Evolutionary conservation across 495 filamentous ascomycete genomes (phyloP), one percentile per base, ranked within the genome.

Genomic region (Pseudomonodictys pantanalensis): DNA sequence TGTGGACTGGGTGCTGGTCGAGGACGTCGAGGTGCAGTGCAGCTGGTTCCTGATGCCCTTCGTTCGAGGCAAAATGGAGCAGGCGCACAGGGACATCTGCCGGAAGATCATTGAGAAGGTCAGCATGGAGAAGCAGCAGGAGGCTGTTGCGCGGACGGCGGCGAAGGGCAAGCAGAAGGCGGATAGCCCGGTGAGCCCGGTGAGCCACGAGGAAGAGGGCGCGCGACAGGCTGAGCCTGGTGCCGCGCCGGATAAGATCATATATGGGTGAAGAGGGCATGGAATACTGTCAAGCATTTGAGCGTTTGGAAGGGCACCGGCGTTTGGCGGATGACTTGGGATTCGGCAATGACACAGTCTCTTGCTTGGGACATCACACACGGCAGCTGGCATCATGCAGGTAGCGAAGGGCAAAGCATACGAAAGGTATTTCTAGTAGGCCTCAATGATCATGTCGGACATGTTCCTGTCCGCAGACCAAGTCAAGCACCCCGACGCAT

Each of bases 31-130:
- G 30, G 62, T 68, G 29, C 39, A 54, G 44, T 65, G 61, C 20
- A 48, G 30, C 3, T 56, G 56, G 65, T 58, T 46, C 28, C 38
- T 68, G 39, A 65, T 68, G 65, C 62, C 65, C 38, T 58, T 68
- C 43, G 61, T 68, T 30, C 26, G 43, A 44, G 24, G 26, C 26
- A 45, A 32, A 12, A 62, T 65, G 62, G 58, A 61, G 49, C 29
- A 17, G 2, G 57, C 51, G 29, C 65, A 68, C 48, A 22, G 46
- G 29, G 61, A 62, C 32, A 60, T 68, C 17, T 56, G 53, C 38
- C 12, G 46, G 33, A 65, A 58, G 62, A 30, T 68, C 4, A 33
- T 61, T 25, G 65, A 68, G 47, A 61, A 57, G 53, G 63, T 62
- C n/a, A 51, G 25, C 18, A 55, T 55, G 50, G 20, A 28, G 18